phyloP scores from a whole-genome alignment of 306 rosid species.

The Trifolium repens region DNA sequence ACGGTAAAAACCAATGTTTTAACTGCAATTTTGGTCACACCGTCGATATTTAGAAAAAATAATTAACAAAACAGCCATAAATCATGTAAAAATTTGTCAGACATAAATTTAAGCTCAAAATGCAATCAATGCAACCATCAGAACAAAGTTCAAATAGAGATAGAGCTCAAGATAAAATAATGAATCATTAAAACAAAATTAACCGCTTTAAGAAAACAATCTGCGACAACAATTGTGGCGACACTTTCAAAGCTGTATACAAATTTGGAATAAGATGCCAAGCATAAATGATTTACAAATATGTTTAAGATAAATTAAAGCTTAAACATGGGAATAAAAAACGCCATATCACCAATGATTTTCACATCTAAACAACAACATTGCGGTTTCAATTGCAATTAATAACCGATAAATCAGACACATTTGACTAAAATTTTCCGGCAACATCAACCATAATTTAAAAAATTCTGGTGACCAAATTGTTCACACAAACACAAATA shows the following conservation, averaged over 20 bases:
- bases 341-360: not conserved
- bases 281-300: not conserved
- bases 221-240: not conserved
- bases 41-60: not conserved
- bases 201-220: not conserved
- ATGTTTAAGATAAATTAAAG: not conserved
- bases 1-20: not conserved
- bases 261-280: not conserved
- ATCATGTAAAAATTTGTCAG: not conserved
- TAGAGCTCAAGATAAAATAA: not conserved
- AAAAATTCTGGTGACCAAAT: not conserved
- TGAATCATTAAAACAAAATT: not conserved
- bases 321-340: not conserved
- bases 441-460: not conserved
- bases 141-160: not conserved
- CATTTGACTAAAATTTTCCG: not conserved
- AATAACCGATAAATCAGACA: not conserved
- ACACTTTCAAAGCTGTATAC: not conserved
- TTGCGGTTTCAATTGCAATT: not conserved
- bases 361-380: not conserved
- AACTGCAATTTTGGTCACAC: not conserved
- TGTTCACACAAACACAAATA: slow-evolving; percentile 1
- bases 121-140: slow-evolving; percentile 1
- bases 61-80: not conserved
- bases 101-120: not conserved